Evolutionary conservation across 208 protist genomes (phyloP), one percentile per base, ranked within the genome.

Genomic region (Trypanosoma grayi): DNA sequence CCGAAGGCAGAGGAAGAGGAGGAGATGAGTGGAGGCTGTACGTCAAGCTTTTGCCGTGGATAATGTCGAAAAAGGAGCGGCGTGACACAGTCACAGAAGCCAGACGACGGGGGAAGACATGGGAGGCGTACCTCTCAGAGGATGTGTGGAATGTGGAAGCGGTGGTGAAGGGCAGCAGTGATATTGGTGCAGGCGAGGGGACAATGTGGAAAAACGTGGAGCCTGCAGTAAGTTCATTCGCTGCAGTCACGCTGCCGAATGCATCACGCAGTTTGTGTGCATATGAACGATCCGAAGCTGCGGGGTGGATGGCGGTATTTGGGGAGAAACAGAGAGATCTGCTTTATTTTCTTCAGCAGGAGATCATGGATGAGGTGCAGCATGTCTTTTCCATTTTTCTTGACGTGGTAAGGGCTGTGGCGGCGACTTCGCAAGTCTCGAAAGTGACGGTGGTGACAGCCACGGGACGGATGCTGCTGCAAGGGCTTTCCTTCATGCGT

Each of bases 331-430:
- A 94, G 63, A 28, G 48, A 2, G 77, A 85, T 41, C 63, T 89
- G 10, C 53, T 81, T 44, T 60, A 51, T 37, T 77, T 78, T 57
- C 39, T 90, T 14, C 73, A 73, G 41, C 40, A 75, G 0, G 41
- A 47, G 27, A 60, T 86, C 8, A 75, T 81, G 60, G 67, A 79
- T 43, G 70, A 65, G 34, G 69, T 66, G 18, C 76, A 69, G 43
- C 44, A 77, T 20, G 13, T 88, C 13, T 87, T 87, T 54, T 59
- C 56, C 14, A 30, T 77, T 18, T 80, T 91, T 54, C 41, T 76
- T 8, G 84, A 94, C 50, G 37, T 94, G 25, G 73, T 88, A 16
- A 51, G 65, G 20, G 71, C 71, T 43, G 81, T 90, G 37, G 82
- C 80, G 8, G 77, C 82, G 30, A 72, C 75, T 2, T 87, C 84